phyloP scores from a whole-genome alignment of 106 monocot species.

The Ottelia alismoides region DNA sequence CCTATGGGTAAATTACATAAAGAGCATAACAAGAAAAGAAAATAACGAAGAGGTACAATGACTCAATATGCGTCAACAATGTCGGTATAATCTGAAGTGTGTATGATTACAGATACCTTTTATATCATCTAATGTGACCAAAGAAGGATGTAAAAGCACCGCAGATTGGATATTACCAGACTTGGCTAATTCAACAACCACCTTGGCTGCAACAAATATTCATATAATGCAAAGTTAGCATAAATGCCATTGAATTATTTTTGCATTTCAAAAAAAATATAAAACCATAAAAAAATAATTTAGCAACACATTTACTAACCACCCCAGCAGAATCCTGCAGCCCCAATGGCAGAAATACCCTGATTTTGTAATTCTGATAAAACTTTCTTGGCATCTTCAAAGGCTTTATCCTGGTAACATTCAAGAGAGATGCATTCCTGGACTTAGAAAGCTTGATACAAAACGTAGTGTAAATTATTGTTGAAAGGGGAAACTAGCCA shows the following conservation, averaged over 20 bases:
- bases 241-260: too few relatives aligned
- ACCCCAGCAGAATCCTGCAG: constrained; percentile 50
- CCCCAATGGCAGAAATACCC: constrained; percentile 29
- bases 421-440: too few relatives aligned
- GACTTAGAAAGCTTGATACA: too few relatives aligned
- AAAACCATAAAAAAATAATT: background rate
- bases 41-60: too few relatives aligned
- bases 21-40: too few relatives aligned
- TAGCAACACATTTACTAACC: constrained; percentile 8
- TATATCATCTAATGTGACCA: constrained; percentile 56
- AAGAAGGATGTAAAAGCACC: constrained; percentile 51
- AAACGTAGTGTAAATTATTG: too few relatives aligned
- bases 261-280: too few relatives aligned
- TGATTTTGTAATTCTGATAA: constrained; percentile 32
- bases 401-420: constrained; percentile 31
- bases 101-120: too few relatives aligned
- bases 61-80: too few relatives aligned
- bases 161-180: constrained; percentile 32
- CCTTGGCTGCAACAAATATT: constrained; percentile 32
- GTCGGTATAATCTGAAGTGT: too few relatives aligned
- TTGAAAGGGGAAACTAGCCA: too few relatives aligned
- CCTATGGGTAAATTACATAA: too few relatives aligned
- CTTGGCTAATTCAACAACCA: constrained; percentile 39
- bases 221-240: background rate
- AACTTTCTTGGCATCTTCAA: constrained; percentile 44